These are phyloP conservation scores for Leptodermis oblonga DNA, from an alignment of 257 asterid genomes.

Conservation along the genomic window DNA sequence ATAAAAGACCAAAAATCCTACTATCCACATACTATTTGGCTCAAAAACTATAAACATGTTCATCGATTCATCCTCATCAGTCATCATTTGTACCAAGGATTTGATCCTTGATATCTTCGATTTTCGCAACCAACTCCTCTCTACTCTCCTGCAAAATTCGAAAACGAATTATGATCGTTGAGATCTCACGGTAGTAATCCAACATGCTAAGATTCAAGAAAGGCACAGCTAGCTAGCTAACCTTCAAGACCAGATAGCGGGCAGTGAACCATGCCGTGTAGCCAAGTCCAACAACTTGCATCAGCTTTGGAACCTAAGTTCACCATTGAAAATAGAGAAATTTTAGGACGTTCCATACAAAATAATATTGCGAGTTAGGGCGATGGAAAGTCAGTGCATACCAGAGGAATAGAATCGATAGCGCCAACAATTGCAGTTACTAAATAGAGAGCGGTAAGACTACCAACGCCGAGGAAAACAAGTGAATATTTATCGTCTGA, in stretches of 20 bases:
- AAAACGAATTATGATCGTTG: background rate
- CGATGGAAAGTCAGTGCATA: slow-evolving; percentile 15
- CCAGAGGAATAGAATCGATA: slow-evolving; percentile 78
- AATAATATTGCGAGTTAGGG: background rate
- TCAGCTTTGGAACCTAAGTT: slow-evolving; percentile 57
- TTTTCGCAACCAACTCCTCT: slow-evolving; percentile 51
- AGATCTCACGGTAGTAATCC: background rate
- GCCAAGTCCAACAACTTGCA: slow-evolving; percentile 77
- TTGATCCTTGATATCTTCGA: slow-evolving; percentile 61
- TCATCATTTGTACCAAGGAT: slow-evolving; percentile 48
- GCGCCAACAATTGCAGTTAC: slow-evolving; percentile 60
- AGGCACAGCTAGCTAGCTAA: slow-evolving; percentile 29
- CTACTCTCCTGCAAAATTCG: slow-evolving; percentile 54
- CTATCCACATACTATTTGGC: background rate
- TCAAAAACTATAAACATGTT: background rate
- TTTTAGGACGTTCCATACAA: slow-evolving; percentile 11
- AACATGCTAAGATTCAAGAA: background rate
- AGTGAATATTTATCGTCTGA: slow-evolving; percentile 45
- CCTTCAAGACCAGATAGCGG: slow-evolving; percentile 79
- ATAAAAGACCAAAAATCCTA: background rate
- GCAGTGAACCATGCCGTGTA: slow-evolving; percentile 72
- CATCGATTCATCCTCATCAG: slow-evolving; percentile 9
- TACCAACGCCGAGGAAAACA: slow-evolving; percentile 52
- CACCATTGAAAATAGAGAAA: background rate
- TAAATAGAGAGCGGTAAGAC: slow-evolving; percentile 53